Evolutionary conservation across 1,284 basidiomycete genomes (phyloP), one percentile per base, ranked within the genome.

Genomic region (Vanrija sp.): DNA sequence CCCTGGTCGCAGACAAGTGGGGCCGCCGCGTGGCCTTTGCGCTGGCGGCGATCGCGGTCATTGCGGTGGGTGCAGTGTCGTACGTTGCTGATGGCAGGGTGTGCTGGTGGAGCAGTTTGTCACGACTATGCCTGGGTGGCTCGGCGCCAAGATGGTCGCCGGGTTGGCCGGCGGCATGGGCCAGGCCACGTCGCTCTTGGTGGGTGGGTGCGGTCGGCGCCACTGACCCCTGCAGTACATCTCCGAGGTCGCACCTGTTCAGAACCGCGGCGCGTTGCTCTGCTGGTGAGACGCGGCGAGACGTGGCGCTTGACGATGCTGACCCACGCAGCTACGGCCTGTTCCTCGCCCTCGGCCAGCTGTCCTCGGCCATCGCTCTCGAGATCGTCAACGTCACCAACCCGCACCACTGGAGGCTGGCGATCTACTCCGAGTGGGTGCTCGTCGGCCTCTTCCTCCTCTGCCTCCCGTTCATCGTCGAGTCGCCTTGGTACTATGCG

Each of bases 101-200:
- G 31, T 31, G 8, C 31, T 31, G 12, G 31, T 14, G 2, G 31
- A 31, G 31, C 31, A 31, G 31, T 31, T 31, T 31, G 31, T 31
- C 31, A 39, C n/a, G 6, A 39, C 38, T 15, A 31, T 31, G 31
- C 12, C 31, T 5, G 31, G 31, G 4, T 31, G 31, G 31, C 53
- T 68, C 7, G 45, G 58, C 5, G 66, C 63, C 31, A 66, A 66
- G 51, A 42, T 70, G 9, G 46, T 64, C 16, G 56, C 60, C 5
- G 68, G 68, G 20, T 44, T 62, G 3, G 63, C 62, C 10, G 51
- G 58, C 0, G 49, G 49, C 10, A 24, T 52, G 37, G 14, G 16
- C 4, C 25, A 16, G 14, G n/a, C 54, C 3, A 27, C n/a, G 2
- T 23, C 52, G n/a, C 48, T 36, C 35, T 15, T 41, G 7, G 31